Base-by-base conservation (phyloP, 495 filamentous ascomycete genomes). In the Tuber aestivum region DNA sequence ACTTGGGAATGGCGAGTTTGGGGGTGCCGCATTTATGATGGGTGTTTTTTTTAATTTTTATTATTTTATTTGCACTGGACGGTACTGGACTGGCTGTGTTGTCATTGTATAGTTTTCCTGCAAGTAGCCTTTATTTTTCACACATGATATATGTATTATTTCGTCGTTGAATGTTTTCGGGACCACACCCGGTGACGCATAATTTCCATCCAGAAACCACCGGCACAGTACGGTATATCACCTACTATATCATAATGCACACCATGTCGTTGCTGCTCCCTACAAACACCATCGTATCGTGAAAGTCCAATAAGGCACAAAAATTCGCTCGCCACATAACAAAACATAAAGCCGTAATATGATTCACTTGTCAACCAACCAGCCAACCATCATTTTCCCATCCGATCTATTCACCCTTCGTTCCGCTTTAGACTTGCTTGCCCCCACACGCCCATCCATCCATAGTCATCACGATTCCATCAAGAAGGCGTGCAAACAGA, bases 1-100 rank as follows among this genome's bases (percentile, higher is more conserved):
- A 97, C 81, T 84, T 99, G 75, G 83, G 91, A 16, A 87, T 99
- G 80, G 93, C 96, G 61, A 95, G 93, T 84, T 87, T 88, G 35
- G 85, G 82, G 16, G 81, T 83, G 27, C 77, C 80, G 48, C 80
- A 82, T 76, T 74, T 75, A 1, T 80, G 73, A 40, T 71, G 50
- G 70, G 38, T 2, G 38, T 40, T 40, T 40, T 40, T 40, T 40
- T 40, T 40, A 40, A 40, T n/a, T n/a, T n/a, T n/a, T n/a, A n/a
- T n/a, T n/a, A n/a, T 75, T 75, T 71, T 14, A 21, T 71, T 41
- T 44, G 35, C 32, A 35, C 23, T 45, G 44, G 2, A 44, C 5
- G 20, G 4, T 1, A 41, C 18, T 40, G 27, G 41, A 12, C 32
- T 16, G 32, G 32, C 20, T 70, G 21, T 21, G 37, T n/a, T 70